Percentiles rank a stretch among this genome's conserved stretches.
phyloP scores from a whole-genome alignment of 495 filamentous ascomycete species.

The Neurospora pannonica region DNA sequence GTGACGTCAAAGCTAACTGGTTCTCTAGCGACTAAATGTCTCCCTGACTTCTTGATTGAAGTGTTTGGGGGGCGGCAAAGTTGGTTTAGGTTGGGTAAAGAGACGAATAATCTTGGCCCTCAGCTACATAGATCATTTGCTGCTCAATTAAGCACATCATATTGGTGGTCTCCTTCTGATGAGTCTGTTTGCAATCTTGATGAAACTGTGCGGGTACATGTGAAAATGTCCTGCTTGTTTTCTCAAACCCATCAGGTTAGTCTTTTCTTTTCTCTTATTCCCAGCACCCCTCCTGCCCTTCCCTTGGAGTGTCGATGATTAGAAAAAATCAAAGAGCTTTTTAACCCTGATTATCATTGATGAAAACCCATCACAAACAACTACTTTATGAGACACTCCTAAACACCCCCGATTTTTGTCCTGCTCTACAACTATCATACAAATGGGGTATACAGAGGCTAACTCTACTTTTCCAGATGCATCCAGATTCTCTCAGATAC shows the following conservation, averaged over 20 bases:
- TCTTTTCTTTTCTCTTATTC: slow-evolving; percentile 5
- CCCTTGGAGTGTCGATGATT: slow-evolving; percentile 38
- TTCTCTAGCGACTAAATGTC: slow-evolving; percentile 33
- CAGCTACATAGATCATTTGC: slow-evolving; percentile 36
- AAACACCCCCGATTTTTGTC: slow-evolving; percentile 4
- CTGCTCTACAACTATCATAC: slow-evolving; percentile 7
- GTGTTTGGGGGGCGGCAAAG: slow-evolving; percentile 27
- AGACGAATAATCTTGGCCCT: slow-evolving; percentile 22
- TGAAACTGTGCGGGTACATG: not conserved
- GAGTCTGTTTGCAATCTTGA: slow-evolving; percentile 6
- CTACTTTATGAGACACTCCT: slow-evolving; percentile 39
- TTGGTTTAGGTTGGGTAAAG: slow-evolving; percentile 29
- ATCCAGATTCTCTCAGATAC: not conserved
- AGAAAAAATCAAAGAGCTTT: slow-evolving; percentile 44
- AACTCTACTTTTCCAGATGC: slow-evolving; percentile 12
- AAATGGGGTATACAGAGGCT: slow-evolving; percentile 21
- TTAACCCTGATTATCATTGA: slow-evolving; percentile 42
- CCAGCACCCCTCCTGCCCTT: not conserved
- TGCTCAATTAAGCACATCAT: slow-evolving; percentile 33
- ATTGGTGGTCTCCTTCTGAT: slow-evolving; percentile 15
- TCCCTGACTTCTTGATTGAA: slow-evolving; percentile 13
- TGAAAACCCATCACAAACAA: slow-evolving; percentile 37
- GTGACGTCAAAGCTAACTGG: slow-evolving; percentile 11
- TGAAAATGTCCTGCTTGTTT: not conserved
- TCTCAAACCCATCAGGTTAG: slow-evolving; percentile 33